Conservation (phyloP, 2,329 filamentous ascomycete species). For the Lachnellula arida region DNA sequence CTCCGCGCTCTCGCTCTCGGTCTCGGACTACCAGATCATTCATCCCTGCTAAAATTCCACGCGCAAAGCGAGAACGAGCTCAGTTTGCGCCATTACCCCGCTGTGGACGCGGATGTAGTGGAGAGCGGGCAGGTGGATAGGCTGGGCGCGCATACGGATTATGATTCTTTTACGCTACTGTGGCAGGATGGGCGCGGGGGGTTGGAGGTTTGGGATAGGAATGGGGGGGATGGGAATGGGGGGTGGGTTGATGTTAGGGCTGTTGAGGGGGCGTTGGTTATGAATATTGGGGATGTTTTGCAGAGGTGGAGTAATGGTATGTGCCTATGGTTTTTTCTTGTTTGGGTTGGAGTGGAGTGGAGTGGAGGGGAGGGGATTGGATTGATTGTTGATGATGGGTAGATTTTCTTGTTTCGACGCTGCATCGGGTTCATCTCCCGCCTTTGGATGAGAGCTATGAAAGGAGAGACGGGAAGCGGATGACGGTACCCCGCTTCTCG, state of each 20-base stretch:
- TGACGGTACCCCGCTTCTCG: constrained; percentile 9
- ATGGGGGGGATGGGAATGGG: no score
- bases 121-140: constrained; percentile 7
- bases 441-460: constrained; percentile 2
- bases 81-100: constrained; percentile 40
- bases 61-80: constrained; percentile 19
- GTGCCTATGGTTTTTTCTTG: no score
- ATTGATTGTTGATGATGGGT: constrained; percentile 27
- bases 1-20: constrained; percentile 10
- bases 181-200: constrained; percentile 43
- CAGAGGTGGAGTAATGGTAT: constrained; percentile 13
- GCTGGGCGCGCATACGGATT: constrained; percentile 37
- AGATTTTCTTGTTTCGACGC: constrained; percentile 31
- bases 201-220: constrained; percentile 41
- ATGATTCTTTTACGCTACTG: constrained; percentile 42
- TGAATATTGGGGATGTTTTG: constrained; percentile 42
- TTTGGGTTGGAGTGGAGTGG: no score
- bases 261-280: constrained; percentile 38
- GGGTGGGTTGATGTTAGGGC: constrained; percentile 35
- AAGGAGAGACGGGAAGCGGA: background rate
- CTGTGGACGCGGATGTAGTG: constrained; percentile 14
- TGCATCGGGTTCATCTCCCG: constrained; percentile 13
- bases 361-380: constrained; percentile 29
- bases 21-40: constrained; percentile 8
- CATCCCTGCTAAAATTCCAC: constrained; percentile 7